phyloP scores from a whole-genome alignment of 768 basidiomycete genomes.

The Hortiboletus campestris region DNA sequence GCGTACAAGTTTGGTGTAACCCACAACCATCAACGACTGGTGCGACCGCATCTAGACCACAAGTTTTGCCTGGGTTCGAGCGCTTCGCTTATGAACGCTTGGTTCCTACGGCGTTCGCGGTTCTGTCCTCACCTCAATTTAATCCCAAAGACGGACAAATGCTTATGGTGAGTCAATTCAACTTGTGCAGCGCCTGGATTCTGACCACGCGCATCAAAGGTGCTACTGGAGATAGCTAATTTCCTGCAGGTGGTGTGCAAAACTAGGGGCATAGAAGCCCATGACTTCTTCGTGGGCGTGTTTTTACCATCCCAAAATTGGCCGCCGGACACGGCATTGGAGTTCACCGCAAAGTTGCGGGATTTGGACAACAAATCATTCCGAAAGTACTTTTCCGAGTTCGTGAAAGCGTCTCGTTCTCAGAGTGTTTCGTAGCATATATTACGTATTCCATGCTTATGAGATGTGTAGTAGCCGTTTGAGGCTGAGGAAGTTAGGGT shows the following conservation, averaged over 20 bases:
- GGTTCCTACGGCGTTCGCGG: slow-evolving; percentile 77
- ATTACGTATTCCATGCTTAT: slow-evolving; percentile 5
- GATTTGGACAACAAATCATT: slow-evolving; percentile 74
- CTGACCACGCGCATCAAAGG: slow-evolving; percentile 42
- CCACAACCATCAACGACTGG: slow-evolving; percentile 35
- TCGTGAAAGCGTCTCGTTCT: slow-evolving; percentile 70
- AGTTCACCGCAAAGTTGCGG: slow-evolving; percentile 75
- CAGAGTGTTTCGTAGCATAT: slow-evolving; percentile 46
- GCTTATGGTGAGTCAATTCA: slow-evolving; percentile 57
- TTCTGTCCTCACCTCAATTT: slow-evolving; percentile 76
- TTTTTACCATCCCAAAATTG: slow-evolving; percentile 90
- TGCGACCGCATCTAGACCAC: slow-evolving; percentile 34
- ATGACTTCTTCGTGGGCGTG: slow-evolving; percentile 71
- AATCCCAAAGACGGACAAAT: slow-evolving; percentile 89
- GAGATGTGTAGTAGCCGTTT: not conserved
- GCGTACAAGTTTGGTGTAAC: slow-evolving; percentile 68
- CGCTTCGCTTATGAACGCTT: slow-evolving; percentile 86
- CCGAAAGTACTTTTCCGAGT: slow-evolving; percentile 84
- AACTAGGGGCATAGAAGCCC: slow-evolving; percentile 77
- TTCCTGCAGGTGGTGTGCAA: slow-evolving; percentile 77
- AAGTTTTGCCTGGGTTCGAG: slow-evolving; percentile 83
- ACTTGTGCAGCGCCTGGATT: not conserved
- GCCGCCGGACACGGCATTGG: slow-evolving; percentile 72
- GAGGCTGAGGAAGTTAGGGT: not conserved
- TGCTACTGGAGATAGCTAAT: slow-evolving; percentile 85